Conservation (phyloP, 2,329 filamentous ascomycete species). For the Aspergillus sp. region DNA sequence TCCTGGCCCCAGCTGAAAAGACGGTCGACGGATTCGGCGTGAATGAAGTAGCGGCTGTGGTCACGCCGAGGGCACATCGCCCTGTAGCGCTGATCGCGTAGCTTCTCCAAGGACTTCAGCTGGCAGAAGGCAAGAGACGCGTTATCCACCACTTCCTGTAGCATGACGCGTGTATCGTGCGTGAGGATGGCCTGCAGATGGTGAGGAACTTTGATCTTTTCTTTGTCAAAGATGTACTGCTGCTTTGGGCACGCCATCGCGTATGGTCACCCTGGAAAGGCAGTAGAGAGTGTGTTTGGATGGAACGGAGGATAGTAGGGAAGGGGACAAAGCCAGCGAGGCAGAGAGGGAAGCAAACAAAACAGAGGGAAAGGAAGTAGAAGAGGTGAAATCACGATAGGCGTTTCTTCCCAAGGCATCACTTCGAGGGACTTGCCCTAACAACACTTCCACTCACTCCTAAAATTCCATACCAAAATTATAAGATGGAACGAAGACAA, state of each 20-base stretch:
- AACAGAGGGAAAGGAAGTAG: not conserved
- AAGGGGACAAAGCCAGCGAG: not conserved
- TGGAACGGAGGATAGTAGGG: not conserved
- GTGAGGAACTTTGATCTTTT: constrained; percentile 8
- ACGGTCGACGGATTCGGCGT: constrained; percentile 15
- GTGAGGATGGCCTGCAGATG: constrained; percentile 7
- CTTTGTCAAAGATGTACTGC: constrained; percentile 10
- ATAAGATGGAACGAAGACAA: not conserved
- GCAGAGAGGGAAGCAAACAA: not conserved
- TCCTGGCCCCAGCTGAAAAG: constrained; percentile 17
- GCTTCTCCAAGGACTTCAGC: constrained; percentile 10
- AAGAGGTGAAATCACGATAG: not conserved
- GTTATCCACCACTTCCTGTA: constrained; percentile 8
- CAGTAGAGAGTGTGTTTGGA: not conserved
- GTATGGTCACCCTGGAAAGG: not conserved
- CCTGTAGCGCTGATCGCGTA: constrained; percentile 13
- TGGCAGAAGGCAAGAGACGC: constrained; percentile 8
- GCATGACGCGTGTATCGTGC: constrained; percentile 3
- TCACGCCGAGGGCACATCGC: constrained; percentile 15
- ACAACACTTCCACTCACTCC: not conserved
- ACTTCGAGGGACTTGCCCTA: too few relatives aligned
- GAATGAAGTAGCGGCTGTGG: constrained; percentile 4
- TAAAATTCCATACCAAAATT: not conserved
- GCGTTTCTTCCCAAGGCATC: too few relatives aligned
- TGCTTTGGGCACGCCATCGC: not conserved